Base-by-base conservation (phyloP, 345 rosid species). In the Adansonia digitata region DNA sequence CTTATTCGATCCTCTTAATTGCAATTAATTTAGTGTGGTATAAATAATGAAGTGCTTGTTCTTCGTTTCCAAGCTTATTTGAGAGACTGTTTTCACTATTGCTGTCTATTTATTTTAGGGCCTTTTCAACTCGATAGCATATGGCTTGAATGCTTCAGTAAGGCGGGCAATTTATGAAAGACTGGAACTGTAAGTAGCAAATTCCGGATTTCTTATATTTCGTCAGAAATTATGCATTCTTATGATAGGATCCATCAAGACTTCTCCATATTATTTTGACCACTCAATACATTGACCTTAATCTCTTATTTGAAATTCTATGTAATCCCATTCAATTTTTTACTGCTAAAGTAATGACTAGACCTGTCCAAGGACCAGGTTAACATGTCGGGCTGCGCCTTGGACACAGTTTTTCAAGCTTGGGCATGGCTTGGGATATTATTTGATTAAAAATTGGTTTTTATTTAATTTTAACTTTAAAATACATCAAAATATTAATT, bases 111-210 rank as follows among this genome's bases (percentile, higher is more conserved):
- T 74, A 24, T 48, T 83, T 39, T 76, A 94, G 98, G 98, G 97
- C 12, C 86, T 94, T 71, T 94, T 91, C 85, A 94, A 94, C 86
- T 89, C 98, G 24, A 90, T 94, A 83, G 98, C 97, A 31, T 94
- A 94, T 79, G 98, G 98, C 65, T 83, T 92, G 77, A 94, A 94
- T 80, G 81, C 97, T 81, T 92, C 97, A 1, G 98, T 94, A 66
- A 88, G 97, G 13, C 88, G 97, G 69, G 95, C 94, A 67, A 85
- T 92, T 70, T 75, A 76, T 70, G 98, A 94, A 84, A 91, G 97
- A 86, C 60, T 94, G 51, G 94, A 94, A 70, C 82, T 86, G 97
- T 94, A 87, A 91, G 97, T 86, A 22, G 29, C 72, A 8, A 35
- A 69, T 69, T 20, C 76, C 67, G 37, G 14, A 27, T 31, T 52